Evolutionary conservation across 495 filamentous ascomycete species (phyloP), one percentile per base, ranked within the genome.

Genomic region (Penicillium lividum): DNA sequence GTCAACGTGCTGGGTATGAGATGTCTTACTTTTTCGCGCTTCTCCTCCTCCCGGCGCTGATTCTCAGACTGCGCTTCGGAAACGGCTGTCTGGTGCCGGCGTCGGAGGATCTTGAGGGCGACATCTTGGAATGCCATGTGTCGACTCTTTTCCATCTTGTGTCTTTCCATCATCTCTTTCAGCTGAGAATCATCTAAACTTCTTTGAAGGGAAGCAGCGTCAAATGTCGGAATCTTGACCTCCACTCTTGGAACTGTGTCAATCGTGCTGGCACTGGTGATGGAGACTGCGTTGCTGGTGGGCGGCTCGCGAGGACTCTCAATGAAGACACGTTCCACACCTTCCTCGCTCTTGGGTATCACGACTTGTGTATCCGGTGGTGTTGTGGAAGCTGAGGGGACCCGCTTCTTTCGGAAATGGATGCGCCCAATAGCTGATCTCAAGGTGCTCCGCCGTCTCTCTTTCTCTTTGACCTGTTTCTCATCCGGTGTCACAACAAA

Each of bases 91-190:
- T 73, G 68, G 36, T 80, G 77, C n/a, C 65, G 56, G 30, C 57
- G 66, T 30, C 72, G 71, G 7, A 77, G 61, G 30, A 65, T 59
- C 44, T 62, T 57, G 9, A 78, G 61, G 5, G 69, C 65, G 8
- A 65, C 67, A 31, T 73, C 70, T 51, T 75, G 75, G 54, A 86
- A 90, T 0, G 65, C 61, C 7, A 77, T 43, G 57, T 90, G 88
- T n/a, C 86, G 77, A 31, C 79, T 73, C 62, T 80, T 79, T 63
- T 89, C 83, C 34, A 77, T 72, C 31, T 73, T 74, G 49, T 90
- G 88, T 27, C 74, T 61, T n/a, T 74, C 72, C 43, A 73, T 73
- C 54, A 90, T 68, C 36, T 69, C 69, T 54, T 71, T 73, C 56
- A 89, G 75, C 47, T 85, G 79, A 1, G 60, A 59, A 59, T 77